Base-by-base conservation (phyloP, 768 basidiomycete species). In the Mycena polygramma region DNA sequence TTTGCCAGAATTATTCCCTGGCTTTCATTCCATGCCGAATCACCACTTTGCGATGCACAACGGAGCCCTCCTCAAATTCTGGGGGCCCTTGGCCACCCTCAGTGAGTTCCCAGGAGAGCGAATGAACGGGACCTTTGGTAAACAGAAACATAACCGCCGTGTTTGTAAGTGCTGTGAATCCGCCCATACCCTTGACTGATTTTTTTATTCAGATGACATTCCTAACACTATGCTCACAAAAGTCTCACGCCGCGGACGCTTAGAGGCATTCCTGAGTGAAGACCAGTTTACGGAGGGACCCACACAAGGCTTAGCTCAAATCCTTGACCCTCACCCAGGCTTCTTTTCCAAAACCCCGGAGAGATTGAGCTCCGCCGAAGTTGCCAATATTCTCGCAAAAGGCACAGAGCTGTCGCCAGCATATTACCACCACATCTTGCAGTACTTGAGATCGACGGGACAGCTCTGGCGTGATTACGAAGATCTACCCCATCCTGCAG, bases 101-200 rank as follows among this genome's bases (percentile, higher is more conserved):
- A 71, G 66, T 66, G 72, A 75, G 57, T 73, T 73, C 57, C 53
- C 60, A 15, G 71, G 72, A 9, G 74, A 73, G 51, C 60, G 57
- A 20, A 15, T 70, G 26, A 75, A 75, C 58, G 69, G 69, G 15
- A 8, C 22, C 4, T 45, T 73, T 6, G 43, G 53, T 30, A 63
- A 62, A 19, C 63, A 68, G 36, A 58, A 57, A 52, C 66, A 63
- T 39, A 71, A 73, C 60, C 54, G 55, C 7, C 67, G 46, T 30
- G 43, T 69, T 4, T 24, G 68, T 69, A 54, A 4, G 54, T 57
- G n/a, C 43, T 26, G 30, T 30, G 30, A 30, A 30, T 3, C 30
- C 6, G 30, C 30, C 30, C 30, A 6, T 30, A 30, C 30, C 30
- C 6, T 30, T 30, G 30, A 30, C 30, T 39, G 19, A 20, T n/a